phyloP scores from a whole-genome alignment of 495 filamentous ascomycete genomes.

The Neurospora africana region DNA sequence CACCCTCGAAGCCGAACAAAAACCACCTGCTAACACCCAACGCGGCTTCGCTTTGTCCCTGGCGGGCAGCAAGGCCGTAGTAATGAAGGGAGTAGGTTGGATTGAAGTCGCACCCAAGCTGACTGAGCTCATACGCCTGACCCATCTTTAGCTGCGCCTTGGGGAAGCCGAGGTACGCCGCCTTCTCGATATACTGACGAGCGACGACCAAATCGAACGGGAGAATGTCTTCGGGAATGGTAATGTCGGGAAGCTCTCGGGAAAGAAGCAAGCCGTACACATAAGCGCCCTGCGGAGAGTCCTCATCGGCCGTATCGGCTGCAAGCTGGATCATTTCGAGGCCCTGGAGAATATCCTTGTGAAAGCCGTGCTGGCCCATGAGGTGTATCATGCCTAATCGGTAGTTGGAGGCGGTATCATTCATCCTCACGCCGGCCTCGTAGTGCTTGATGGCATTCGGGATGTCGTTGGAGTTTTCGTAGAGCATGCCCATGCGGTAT shows the following conservation, averaged over 20 bases:
- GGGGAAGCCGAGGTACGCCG: conserved; percentile 90
- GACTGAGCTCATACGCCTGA: conserved; percentile 86
- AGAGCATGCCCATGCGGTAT: conserved; percentile 97
- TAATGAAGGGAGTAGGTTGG: conserved; percentile 89
- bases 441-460: conserved; percentile 88
- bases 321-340: conserved; percentile 72
- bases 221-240: conserved; percentile 58
- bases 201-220: conserved; percentile 66
- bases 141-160: conserved; percentile 98
- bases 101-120: conserved; percentile 89
- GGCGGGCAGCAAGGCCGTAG: conserved; percentile 83
- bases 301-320: conserved; percentile 86
- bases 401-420: conserved; percentile 90
- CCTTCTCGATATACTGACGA: conserved; percentile 86
- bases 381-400: conserved; percentile 96
- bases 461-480: conserved; percentile 83
- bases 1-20: conserved; percentile 80
- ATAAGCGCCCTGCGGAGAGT: conserved; percentile 94
- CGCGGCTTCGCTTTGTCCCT: conserved; percentile 80
- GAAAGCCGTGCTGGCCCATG: conserved; percentile 82
- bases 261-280: conserved; percentile 93
- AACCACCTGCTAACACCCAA: conserved; percentile 99
- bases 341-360: conserved; percentile 66
- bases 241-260: conserved; percentile 79
- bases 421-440: conserved; percentile 58